Percentiles rank a stretch among this genome's conserved stretches.
Evolutionary conservation across 2,329 filamentous ascomycete species (phyloP).

Genomic region (Leptographium radiaticola): DNA sequence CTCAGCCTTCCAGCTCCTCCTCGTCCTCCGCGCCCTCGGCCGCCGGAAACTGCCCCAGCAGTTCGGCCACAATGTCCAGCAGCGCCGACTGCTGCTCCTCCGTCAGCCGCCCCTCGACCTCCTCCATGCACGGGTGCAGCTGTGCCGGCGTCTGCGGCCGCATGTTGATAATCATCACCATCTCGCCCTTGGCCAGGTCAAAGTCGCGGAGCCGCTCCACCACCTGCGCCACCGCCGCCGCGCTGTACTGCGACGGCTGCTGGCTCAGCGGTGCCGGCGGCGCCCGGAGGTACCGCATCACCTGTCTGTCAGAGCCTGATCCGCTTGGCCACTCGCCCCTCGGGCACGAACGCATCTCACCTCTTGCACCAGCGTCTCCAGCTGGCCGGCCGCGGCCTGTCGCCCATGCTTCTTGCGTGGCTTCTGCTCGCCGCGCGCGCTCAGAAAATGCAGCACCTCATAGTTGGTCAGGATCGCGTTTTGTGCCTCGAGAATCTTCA

Average conservation of each 20-base stretch:
- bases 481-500: constrained; percentile 63
- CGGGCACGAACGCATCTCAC: too few species aligned
- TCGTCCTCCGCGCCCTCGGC: constrained; percentile 19
- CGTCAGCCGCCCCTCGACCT: constrained; percentile 47
- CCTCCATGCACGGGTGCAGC: constrained; percentile 52
- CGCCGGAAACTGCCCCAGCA: constrained; percentile 40
- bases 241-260: constrained; percentile 37
- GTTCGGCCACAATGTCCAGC: constrained; percentile 39
- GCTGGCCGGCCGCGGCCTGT: constrained; percentile 40
- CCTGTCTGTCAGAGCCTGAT: background rate
- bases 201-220: constrained; percentile 42
- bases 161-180: constrained; percentile 56
- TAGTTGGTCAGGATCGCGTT: constrained; percentile 58
- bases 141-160: constrained; percentile 43
- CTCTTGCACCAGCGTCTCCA: constrained; percentile 46
- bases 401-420: constrained; percentile 36
- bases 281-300: constrained; percentile 26
- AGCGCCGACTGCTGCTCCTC: constrained; percentile 47
- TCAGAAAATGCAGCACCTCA: constrained; percentile 56
- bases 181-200: constrained; percentile 53
- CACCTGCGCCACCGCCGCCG: constrained; percentile 37
- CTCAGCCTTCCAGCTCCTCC: constrained; percentile 3
- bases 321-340: too few species aligned
- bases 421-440: constrained; percentile 30
- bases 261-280: constrained; percentile 43